Conservation (phyloP, 2,329 filamentous ascomycete genomes). For the Scytalidium sp. region DNA sequence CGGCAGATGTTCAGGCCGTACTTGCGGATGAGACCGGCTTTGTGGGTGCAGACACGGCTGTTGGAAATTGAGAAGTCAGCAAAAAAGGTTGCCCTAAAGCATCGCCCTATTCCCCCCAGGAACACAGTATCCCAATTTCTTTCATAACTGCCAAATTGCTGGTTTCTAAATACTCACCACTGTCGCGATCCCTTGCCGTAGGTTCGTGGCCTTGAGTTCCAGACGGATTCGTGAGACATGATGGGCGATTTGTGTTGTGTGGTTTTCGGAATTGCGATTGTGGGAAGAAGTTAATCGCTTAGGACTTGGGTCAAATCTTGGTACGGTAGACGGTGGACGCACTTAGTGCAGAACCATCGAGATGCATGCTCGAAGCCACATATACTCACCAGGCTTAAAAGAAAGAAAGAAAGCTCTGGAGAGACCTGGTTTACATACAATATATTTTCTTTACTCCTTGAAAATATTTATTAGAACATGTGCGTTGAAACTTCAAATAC, state of each 20-base stretch:
- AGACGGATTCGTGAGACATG: conserved; percentile 94
- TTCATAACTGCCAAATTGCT: conserved; percentile 11
- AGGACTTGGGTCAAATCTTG: not conserved
- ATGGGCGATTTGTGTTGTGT: conserved; percentile 36
- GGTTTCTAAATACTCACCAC: conserved; percentile 65
- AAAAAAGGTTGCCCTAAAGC: conserved; percentile 4
- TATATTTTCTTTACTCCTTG: no score
- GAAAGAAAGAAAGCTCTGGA: no score
- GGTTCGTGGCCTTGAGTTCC: conserved; percentile 95
- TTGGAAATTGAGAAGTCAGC: conserved; percentile 20
- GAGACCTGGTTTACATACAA: no score
- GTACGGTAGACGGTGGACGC: not conserved
- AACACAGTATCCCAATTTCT: not conserved
- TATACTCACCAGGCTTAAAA: no score
- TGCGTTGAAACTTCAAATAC: no score
- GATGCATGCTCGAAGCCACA: no score
- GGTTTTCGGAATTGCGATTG: conserved; percentile 15
- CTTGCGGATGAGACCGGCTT: conserved; percentile 99
- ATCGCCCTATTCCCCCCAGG: not conserved
- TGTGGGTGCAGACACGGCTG: conserved; percentile 88
- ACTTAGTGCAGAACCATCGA: not conserved
- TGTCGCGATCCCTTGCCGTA: conserved; percentile 95
- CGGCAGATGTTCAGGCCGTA: conserved; percentile 91
- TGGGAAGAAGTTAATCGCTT: conserved; percentile 3
- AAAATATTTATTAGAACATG: no score